Evolutionary conservation across 2,329 filamentous ascomycete species (phyloP), one percentile per base, ranked within the genome.

Genomic region (Trichoderma asperellum): DNA sequence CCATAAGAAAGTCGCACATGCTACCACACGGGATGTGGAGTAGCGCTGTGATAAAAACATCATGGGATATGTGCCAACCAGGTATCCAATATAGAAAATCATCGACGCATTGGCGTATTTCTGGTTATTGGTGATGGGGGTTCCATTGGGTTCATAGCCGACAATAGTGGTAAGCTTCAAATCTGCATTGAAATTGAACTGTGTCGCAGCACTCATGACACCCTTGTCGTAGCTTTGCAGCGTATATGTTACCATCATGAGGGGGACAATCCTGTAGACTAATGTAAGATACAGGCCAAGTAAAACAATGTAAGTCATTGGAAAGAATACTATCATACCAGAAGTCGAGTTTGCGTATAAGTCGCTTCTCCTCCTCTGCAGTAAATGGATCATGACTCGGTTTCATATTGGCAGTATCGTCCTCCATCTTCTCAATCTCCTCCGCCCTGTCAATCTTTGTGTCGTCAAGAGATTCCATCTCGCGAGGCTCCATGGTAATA

Each of bases 91-190:
- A 14, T 64, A 64, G 29, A 64, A 64, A 7, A 64, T 55, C 61
- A 64, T 64, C 10, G 61, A 64, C 11, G 61, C 61, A 55, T 64
- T 64, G 47, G 61, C 61, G 47, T 64, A 64, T 55, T 64, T 64
- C 11, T 64, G 47, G 21, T 64, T 64, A 18, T 64, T 55, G 8
- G 61, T 64, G n/a, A 64, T 64, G 34, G 61, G 61, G 4, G 61
- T 64, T 12, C 61, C 47, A 10, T 64, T 18, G 16, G 61, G 27
- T 12, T 40, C 34, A 40, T 64, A 6, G 10, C 61, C 47, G 10
- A 64, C 61, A 49, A 64, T n/a, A 4, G 61, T 64, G 14, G 61
- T 64, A 8, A 64, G 61, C 47, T 64, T 64, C 29, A 64, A 12
- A 34, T 64, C 61, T 1, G 61, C n/a, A 55, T 64, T 64, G 21